Evolutionary conservation across 495 filamentous ascomycete genomes (phyloP).

Genomic region (Hapsidospora chrysogenum): DNA sequence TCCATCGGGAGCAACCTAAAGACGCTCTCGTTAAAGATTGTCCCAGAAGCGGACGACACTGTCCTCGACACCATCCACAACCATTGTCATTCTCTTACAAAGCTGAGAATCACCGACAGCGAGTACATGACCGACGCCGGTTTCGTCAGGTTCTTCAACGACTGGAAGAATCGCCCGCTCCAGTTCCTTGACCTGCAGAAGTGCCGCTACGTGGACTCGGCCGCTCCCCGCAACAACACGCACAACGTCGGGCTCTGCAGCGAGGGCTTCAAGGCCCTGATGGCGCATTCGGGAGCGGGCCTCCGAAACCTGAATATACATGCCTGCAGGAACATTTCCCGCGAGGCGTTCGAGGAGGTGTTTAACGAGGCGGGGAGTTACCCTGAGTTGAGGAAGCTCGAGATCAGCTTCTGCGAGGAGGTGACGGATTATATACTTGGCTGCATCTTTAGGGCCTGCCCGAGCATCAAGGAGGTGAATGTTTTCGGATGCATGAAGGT

Average conservation of each 20-base stretch:
- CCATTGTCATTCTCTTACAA: conserved; percentile 46
- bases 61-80: conserved; percentile 49
- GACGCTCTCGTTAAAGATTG: conserved; percentile 56
- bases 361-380: conserved; percentile 47
- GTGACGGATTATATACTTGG: conserved; percentile 61
- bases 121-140: conserved; percentile 55
- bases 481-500: conserved; percentile 80
- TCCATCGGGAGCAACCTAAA: conserved; percentile 40
- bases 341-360: conserved; percentile 47
- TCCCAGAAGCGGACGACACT: conserved; percentile 38
- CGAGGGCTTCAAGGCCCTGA: conserved; percentile 57
- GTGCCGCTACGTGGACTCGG: conserved; percentile 55
- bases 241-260: conserved; percentile 53
- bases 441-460: conserved; percentile 59
- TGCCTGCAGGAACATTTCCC: conserved; percentile 62
- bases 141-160: conserved; percentile 50
- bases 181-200: conserved; percentile 52
- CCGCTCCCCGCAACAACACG: conserved; percentile 33
- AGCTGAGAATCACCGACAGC: conserved; percentile 65
- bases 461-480: conserved; percentile 50
- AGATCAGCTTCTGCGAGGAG: conserved; percentile 60
- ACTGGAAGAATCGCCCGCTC: conserved; percentile 58
- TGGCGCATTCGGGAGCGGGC: conserved; percentile 58
- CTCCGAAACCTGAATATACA: conserved; percentile 52
- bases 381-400: conserved; percentile 45